phyloP scores from a whole-genome alignment of 1,284 basidiomycete species.

The Tilletia indica region DNA sequence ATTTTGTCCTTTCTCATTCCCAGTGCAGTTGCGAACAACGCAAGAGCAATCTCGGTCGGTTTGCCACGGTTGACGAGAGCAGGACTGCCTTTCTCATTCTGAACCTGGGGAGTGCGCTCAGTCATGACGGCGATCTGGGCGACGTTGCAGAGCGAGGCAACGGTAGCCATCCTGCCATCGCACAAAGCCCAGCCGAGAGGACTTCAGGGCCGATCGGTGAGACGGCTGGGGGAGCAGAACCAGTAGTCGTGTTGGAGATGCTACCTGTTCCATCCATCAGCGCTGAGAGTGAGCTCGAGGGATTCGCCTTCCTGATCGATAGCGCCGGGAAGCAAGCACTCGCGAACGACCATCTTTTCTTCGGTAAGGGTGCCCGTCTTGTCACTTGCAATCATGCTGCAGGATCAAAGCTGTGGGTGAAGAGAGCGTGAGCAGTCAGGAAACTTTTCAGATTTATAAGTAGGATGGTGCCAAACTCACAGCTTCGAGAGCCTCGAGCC shows the following conservation, averaged over 20 bases:
- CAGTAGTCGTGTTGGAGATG: not conserved
- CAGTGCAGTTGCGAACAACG: slow-evolving; percentile 41
- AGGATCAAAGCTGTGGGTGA: slow-evolving; percentile 67
- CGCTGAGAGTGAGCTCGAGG: not conserved
- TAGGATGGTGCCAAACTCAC: slow-evolving; percentile 22
- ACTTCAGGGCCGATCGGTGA: not conserved
- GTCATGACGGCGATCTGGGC: slow-evolving; percentile 34
- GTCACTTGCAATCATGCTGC: slow-evolving; percentile 94
- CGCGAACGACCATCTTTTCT: slow-evolving; percentile 50
- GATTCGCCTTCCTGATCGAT: not conserved
- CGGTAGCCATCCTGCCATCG: slow-evolving; percentile 34
- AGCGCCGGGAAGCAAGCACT: slow-evolving; percentile 32
- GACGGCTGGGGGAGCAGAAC: not conserved
- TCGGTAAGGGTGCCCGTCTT: slow-evolving; percentile 62
- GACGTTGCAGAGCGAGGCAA: slow-evolving; percentile 48
- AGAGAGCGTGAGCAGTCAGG: slow-evolving; percentile 48
- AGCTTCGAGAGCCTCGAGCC: slow-evolving; percentile 47
- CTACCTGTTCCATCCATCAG: not conserved
- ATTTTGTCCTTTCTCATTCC: slow-evolving; percentile 18
- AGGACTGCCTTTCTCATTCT: slow-evolving; percentile 34
- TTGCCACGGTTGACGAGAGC: slow-evolving; percentile 40
- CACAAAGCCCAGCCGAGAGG: slow-evolving; percentile 24
- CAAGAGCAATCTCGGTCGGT: slow-evolving; percentile 47
- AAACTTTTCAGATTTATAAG: not conserved
- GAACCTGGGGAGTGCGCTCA: slow-evolving; percentile 16